Base-by-base conservation (phyloP, 768 basidiomycete species). In the Pleurotus tuoliensis region DNA sequence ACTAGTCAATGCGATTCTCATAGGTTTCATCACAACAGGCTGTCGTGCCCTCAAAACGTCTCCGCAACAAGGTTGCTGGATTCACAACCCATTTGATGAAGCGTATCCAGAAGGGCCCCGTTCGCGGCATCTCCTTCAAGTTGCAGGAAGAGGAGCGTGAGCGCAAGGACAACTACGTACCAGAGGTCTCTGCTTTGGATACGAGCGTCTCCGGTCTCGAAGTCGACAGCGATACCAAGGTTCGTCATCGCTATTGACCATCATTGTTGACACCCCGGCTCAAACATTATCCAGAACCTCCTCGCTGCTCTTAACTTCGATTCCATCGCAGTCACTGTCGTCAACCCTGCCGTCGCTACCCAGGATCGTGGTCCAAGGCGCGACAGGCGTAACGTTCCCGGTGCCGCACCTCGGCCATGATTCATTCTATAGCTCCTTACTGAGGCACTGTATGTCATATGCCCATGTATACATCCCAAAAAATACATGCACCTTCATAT, bases 21-120 rank as follows among this genome's bases (percentile, higher is more conserved):
- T 47, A n/a, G 48, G n/a, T 34, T 38, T 18, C 37, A 53, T n/a
- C 37, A 4, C 45, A 15, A 25, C 58, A 93, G 92, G 92, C 93
- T 58, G 79, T 90, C 62, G 95, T 99, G 64, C 96, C 96, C 58
- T 98, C 97, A 56, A 98, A 99, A 80, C 93, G 96, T 65, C 87
- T 99, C 67, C 87, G 97, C 71, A 99, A 99, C 91, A 99, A 99
- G 84, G 90, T 99, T 69, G 88, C 96, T 9, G 97, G 97, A 47
- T 99, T 98, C 86, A 99, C 97, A 58, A 99, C 97, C 67, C 97
- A 99, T 73, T 81, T 99, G 74, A 99, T 99, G 97, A 98, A 94
- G 84, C 94, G 97, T 69, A 99, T 99, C 68, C 94, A 97, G 76
- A 87, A 87, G 58, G 97, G 97, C 3, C 97, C 97, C 67, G 97